A percentile compares a stretch with the other conserved stretches of the same genome.
These are phyloP conservation scores for Populus simonii DNA, from an alignment of 345 rosid genomes.

Conservation along the genomic window DNA sequence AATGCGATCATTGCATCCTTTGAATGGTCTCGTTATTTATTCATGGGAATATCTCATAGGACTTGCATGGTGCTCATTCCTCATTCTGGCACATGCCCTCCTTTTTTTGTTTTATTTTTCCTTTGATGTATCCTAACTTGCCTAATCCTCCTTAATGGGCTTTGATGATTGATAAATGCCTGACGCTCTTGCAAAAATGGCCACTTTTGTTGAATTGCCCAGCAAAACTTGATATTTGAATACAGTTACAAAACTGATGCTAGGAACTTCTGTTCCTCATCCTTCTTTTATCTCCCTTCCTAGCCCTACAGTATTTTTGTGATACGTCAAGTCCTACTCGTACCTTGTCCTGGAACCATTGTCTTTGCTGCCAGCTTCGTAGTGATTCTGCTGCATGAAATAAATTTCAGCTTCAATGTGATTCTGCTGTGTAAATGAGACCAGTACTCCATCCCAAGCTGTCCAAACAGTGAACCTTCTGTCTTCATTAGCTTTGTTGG, in stretches of 20 bases:
- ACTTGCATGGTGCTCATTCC: not conserved
- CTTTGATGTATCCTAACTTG: not conserved
- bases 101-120: not conserved
- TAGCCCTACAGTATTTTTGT: not conserved
- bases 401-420: conserved; percentile 26
- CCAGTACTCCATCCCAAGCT: conserved; percentile 83
- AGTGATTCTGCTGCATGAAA: conserved; percentile 41
- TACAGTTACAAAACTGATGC: too few species aligned
- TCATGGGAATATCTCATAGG: not conserved
- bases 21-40: not conserved
- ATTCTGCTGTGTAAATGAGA: conserved; percentile 62
- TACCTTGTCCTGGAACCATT: not conserved
- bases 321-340: not conserved
- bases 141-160: not conserved
- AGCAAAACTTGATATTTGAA: not conserved
- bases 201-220: not conserved
- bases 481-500: conserved; percentile 61
- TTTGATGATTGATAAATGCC: not conserved
- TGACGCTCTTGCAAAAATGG: not conserved
- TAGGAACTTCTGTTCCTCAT: not conserved
- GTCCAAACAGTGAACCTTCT: conserved; percentile 69
- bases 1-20: not conserved
- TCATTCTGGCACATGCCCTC: not conserved
- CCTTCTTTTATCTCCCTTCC: not conserved
- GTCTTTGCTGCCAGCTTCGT: conserved; percentile 15